Evolutionary conservation across 2,329 filamentous ascomycete species (phyloP).

Genomic region (Septoria petroselini): DNA sequence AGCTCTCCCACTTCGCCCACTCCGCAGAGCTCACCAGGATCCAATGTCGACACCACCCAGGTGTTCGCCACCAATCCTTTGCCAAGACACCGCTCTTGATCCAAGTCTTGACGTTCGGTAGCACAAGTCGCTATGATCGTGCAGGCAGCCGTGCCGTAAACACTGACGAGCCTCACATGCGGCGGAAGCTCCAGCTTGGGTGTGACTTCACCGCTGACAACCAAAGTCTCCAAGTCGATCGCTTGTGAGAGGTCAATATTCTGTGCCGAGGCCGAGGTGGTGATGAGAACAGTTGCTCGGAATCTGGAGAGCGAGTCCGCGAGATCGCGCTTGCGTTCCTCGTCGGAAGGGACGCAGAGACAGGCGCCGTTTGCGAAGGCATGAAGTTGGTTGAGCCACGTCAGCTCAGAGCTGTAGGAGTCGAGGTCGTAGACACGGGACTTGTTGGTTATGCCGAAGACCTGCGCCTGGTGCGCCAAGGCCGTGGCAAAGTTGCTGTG

Average conservation of each 20-base stretch:
- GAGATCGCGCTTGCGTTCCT: constrained; percentile 53
- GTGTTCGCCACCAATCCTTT: constrained; percentile 9
- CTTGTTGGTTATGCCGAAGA: constrained; percentile 4
- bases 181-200: constrained; percentile 41
- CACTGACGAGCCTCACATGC: constrained; percentile 41
- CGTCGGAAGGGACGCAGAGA: constrained; percentile 30
- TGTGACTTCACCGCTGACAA: constrained; percentile 40
- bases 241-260: constrained; percentile 31
- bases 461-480: constrained; percentile 1
- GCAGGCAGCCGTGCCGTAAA: constrained; percentile 45
- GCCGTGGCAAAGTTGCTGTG: constrained; percentile 14
- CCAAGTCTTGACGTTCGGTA: neutral
- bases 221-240: constrained; percentile 8
- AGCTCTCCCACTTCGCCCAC: constrained; percentile 51
- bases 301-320: constrained; percentile 38
- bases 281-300: constrained; percentile 49
- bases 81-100: constrained; percentile 36
- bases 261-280: constrained; percentile 54
- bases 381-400: constrained; percentile 25
- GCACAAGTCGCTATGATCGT: constrained; percentile 6
- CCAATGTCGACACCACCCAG: constrained; percentile 35
- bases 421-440: constrained; percentile 28
- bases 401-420: constrained; percentile 29
- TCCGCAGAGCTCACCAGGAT: constrained; percentile 35
- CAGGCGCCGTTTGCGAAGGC: constrained; percentile 22